phyloP scores from a whole-genome alignment of 805 yeast genomes.

The Saccharomycopsis oosterbeekiorum region DNA sequence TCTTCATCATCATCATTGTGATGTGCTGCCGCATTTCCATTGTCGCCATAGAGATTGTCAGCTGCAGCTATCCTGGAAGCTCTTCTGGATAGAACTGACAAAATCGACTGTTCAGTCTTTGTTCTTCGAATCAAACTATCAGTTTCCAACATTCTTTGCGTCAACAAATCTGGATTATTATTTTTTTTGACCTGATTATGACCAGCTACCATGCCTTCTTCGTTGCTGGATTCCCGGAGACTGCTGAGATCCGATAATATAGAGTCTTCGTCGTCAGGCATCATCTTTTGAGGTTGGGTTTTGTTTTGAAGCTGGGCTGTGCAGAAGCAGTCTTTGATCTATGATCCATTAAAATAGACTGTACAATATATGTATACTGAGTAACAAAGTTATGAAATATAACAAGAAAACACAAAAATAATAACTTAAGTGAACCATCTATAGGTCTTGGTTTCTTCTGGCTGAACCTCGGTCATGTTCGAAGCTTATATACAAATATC shows the following conservation, averaged over 20 bases:
- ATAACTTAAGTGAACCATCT: too few relatives aligned
- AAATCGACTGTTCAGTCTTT: slow-evolving; percentile 33
- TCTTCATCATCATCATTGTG: not conserved
- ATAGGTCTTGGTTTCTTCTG: too few relatives aligned
- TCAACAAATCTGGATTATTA: not conserved
- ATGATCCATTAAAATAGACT: too few relatives aligned
- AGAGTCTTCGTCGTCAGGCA: not conserved
- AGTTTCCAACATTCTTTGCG: not conserved
- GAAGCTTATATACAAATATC: too few relatives aligned
- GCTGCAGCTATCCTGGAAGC: slow-evolving; percentile 1
- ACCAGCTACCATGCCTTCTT: not conserved
- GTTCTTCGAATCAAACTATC: slow-evolving; percentile 27
- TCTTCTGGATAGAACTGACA: slow-evolving; percentile 23
- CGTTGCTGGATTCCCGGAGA: not conserved
- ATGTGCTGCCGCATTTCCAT: not conserved
- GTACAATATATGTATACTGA: too few relatives aligned
- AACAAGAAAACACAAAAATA: too few relatives aligned
- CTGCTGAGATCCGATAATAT: not conserved
- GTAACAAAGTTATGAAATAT: too few relatives aligned
- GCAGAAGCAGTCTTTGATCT: too few relatives aligned
- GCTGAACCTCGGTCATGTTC: too few relatives aligned
- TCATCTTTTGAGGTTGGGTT: not conserved
- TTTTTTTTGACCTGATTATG: not conserved
- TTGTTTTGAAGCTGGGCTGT: not conserved
- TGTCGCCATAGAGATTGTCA: not conserved